A percentile compares a stretch with the other conserved stretches of the same genome.
Conservation (phyloP, 2,329 filamentous ascomycete species). For the Trichoderma breve region DNA sequence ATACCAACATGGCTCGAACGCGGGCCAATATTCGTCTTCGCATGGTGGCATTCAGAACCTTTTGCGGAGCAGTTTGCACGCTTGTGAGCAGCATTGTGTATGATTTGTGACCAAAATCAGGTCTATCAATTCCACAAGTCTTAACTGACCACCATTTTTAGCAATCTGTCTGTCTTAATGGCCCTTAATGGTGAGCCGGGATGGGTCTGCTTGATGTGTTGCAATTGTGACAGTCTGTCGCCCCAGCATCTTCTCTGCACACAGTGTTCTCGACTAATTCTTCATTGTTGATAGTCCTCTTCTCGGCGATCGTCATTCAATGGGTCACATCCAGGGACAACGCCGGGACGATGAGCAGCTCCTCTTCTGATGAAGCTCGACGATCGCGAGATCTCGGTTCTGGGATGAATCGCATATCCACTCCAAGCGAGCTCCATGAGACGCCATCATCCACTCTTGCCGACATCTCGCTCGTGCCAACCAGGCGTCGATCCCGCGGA, state of each 20-base stretch:
- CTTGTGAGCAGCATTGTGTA: conserved; percentile 58
- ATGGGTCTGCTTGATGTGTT: conserved; percentile 65
- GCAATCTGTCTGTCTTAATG: conserved; percentile 59
- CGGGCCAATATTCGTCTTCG: conserved; percentile 45
- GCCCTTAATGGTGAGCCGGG: conserved; percentile 59
- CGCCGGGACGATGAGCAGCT: conserved; percentile 33
- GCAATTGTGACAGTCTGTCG: conserved; percentile 58
- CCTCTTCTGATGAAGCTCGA: conserved; percentile 18
- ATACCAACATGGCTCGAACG: conserved; percentile 45
- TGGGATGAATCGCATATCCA: conserved; percentile 7
- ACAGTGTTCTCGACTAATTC: neutral
- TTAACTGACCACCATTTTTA: conserved; percentile 28
- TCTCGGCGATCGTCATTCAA: conserved; percentile 60
- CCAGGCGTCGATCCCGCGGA: conserved; percentile 22
- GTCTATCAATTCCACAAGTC: neutral
- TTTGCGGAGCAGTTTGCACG: conserved; percentile 57
- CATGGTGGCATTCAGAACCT: conserved; percentile 55
- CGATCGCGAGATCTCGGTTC: conserved; percentile 21
- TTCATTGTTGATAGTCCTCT: conserved; percentile 45
- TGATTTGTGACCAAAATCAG: conserved; percentile 23
- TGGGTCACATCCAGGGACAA: conserved; percentile 55
- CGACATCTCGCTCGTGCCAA: conserved; percentile 30
- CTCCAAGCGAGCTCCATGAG: conserved; percentile 20
- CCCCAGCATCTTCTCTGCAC: neutral
- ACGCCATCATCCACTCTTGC: conserved; percentile 26